A percentile compares a stretch with the other conserved stretches of the same genome.
Conservation (phyloP, 1,139 yeast genomes). For the Sugiyamaella sp. region DNA sequence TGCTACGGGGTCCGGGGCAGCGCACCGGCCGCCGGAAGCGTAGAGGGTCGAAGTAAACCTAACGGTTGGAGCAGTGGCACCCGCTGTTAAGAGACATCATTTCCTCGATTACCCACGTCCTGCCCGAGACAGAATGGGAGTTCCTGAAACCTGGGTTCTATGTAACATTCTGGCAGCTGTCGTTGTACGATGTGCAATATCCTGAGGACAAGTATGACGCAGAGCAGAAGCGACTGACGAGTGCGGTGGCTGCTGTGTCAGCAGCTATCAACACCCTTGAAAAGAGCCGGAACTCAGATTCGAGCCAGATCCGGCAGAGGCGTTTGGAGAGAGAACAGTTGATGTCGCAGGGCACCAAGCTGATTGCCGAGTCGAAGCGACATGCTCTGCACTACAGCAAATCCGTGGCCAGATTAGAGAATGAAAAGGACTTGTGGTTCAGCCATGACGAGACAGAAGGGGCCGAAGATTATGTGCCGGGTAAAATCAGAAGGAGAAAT, state of each 20-base stretch:
- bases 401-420: constrained; percentile 38
- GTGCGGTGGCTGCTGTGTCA: not conserved
- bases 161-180: constrained; percentile 71
- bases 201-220: constrained; percentile 54
- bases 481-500: constrained; percentile 35
- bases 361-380: constrained; percentile 38
- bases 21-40: not conserved
- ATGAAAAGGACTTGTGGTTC: constrained; percentile 45
- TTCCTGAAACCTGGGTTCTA: constrained; percentile 53
- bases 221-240: constrained; percentile 44
- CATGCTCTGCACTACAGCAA: constrained; percentile 44
- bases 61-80: constrained; percentile 30
- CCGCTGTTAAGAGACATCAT: constrained; percentile 36
- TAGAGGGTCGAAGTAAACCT: not conserved
- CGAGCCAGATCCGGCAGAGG: constrained; percentile 22
- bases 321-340: constrained; percentile 30
- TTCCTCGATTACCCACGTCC: constrained; percentile 27
- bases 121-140: constrained; percentile 44
- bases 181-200: constrained; percentile 72
- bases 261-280: constrained; percentile 1
- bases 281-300: constrained; percentile 11
- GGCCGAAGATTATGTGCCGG: constrained; percentile 25
- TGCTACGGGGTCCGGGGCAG: not conserved
- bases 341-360: constrained; percentile 30
- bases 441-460: constrained; percentile 31